Evolutionary conservation across 805 yeast genomes (phyloP).

Genomic region (Candida michaelii): DNA sequence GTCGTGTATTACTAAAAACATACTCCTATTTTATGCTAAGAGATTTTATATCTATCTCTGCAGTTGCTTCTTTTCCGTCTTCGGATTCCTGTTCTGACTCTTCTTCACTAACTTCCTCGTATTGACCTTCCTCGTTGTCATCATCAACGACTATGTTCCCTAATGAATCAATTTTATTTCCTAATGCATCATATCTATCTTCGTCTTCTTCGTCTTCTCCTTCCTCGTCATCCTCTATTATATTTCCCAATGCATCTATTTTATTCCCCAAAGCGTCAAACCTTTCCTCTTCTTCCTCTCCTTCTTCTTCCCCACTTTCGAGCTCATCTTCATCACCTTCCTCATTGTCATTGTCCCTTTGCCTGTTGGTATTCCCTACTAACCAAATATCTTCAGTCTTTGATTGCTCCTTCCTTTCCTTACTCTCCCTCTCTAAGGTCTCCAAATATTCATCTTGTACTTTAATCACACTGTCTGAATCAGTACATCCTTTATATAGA

Average conservation of each 20-base stretch:
- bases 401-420: slow-evolving; percentile 56
- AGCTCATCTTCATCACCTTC: slow-evolving; percentile 12
- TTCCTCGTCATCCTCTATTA: slow-evolving; percentile 3
- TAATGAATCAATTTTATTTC: slow-evolving; percentile 13
- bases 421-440: slow-evolving; percentile 62
- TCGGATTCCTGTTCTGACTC: no score
- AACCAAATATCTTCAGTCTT: slow-evolving; percentile 68
- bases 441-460: slow-evolving; percentile 79
- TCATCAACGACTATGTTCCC: no score
- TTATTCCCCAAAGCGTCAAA: slow-evolving; percentile 8
- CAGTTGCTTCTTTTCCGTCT: no score
- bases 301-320: slow-evolving; percentile 8
- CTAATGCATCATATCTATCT: slow-evolving; percentile 13
- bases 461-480: slow-evolving; percentile 64
- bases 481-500: slow-evolving; percentile 76
- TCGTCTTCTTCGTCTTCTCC: slow-evolving; percentile 7
- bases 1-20: no score
- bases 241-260: slow-evolving; percentile 13
- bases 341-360: slow-evolving; percentile 16
- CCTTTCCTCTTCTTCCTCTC: slow-evolving; percentile 4
- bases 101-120: no score
- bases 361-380: slow-evolving; percentile 73
- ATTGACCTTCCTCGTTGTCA: no score
- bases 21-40: no score
- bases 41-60: no score